Conservation (phyloP, 768 basidiomycete species). For the Fistulinella prunicolor region DNA sequence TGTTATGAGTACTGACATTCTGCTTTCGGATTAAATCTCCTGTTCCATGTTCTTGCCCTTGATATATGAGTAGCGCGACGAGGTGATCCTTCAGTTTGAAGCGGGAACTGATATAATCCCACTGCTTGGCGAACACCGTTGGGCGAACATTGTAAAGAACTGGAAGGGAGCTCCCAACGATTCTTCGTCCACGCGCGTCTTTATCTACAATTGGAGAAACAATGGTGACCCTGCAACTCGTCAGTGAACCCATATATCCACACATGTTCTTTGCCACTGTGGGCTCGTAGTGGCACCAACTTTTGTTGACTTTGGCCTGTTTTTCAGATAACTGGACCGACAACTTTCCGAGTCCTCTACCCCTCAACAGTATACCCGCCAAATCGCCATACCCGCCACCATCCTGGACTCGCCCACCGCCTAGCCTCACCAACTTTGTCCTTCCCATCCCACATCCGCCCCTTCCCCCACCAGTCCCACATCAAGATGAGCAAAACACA, state of each 20-base stretch:
- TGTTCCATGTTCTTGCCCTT: not conserved
- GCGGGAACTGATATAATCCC: constrained; percentile 24
- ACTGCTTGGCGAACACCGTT: constrained; percentile 28
- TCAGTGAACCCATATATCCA: not conserved
- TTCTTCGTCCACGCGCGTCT: constrained; percentile 18
- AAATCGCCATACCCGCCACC: constrained; percentile 29
- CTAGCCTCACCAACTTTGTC: constrained; percentile 20
- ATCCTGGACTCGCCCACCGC: constrained; percentile 20
- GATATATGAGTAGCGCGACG: constrained; percentile 21
- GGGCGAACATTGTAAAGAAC: constrained; percentile 12
- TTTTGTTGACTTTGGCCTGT: no score
- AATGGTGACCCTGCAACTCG: constrained; percentile 32
- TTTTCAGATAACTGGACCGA: constrained; percentile 28
- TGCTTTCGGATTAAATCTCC: not conserved
- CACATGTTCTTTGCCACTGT: not conserved
- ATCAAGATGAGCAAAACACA: not conserved
- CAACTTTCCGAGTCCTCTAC: constrained; percentile 13
- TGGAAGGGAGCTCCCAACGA: constrained; percentile 14
- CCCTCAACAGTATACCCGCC: constrained; percentile 11
- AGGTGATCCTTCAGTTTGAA: constrained; percentile 29
- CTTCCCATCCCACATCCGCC: constrained; percentile 20
- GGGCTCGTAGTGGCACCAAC: no score
- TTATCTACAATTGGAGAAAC: constrained; percentile 31
- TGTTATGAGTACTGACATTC: constrained; percentile 3
- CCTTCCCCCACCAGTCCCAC: not conserved